A percentile compares a stretch with the other conserved stretches of the same genome.
Evolutionary conservation across 306 rosid species (phyloP).

Genomic region (Macrotyloma uniflorum): DNA sequence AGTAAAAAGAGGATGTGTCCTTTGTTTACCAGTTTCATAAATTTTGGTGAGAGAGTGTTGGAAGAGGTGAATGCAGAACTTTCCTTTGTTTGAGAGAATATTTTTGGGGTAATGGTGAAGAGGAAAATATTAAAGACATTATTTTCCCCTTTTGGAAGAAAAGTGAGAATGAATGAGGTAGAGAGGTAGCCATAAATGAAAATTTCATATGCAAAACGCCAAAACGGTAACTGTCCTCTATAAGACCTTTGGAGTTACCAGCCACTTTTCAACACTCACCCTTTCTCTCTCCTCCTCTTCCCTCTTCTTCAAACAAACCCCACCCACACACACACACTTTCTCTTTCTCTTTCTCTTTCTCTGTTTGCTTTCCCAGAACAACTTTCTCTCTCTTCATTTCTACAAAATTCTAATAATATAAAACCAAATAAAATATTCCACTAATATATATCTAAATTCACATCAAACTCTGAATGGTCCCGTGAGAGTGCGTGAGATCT

Average conservation of each 20-base stretch:
- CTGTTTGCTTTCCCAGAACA: not conserved
- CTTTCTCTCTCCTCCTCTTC: conserved; percentile 51
- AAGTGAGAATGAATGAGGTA: not conserved
- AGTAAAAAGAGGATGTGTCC: no score
- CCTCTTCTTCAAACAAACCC: not conserved
- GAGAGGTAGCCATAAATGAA: not conserved
- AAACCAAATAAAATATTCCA: not conserved
- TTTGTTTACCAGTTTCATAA: no score
- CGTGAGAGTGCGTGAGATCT: conserved; percentile 54
- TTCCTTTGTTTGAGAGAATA: no score
- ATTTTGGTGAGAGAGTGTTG: no score
- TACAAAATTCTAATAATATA: not conserved
- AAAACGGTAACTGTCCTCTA: conserved; percentile 34
- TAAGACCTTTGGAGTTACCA: not conserved
- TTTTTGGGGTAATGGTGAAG: no score
- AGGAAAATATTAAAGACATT: no score
- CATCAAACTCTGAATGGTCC: not conserved
- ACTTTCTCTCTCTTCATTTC: not conserved
- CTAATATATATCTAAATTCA: no score
- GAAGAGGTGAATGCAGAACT: no score
- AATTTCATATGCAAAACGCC: not conserved
- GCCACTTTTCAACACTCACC: conserved; percentile 26
- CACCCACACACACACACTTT: conserved; percentile 1
- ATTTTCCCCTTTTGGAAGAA: not conserved
- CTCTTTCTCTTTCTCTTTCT: no score